Evolutionary conservation across 78 protist genomes (phyloP).

Genomic region (Diacronema lutheri): DNA sequence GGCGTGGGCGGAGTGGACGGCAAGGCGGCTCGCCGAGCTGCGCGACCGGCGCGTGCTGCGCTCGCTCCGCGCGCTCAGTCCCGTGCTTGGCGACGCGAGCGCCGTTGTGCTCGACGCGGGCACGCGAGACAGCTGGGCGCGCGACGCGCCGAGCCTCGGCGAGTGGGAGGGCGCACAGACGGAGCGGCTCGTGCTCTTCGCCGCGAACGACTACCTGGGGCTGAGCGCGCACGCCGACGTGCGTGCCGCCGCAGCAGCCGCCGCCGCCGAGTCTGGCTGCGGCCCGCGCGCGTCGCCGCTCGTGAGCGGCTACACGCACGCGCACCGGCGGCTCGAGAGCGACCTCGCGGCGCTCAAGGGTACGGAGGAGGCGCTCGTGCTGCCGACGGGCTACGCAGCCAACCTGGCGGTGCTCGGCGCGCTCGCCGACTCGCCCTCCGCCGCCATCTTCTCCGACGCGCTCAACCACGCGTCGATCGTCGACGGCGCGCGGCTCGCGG

Average conservation of each 20-base stretch:
- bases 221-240: constrained; percentile 5
- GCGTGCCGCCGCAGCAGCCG: not conserved
- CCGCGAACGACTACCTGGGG: constrained; percentile 27
- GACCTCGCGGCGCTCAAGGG: constrained; percentile 4
- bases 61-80: not conserved
- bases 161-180: not conserved
- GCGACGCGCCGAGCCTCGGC: not conserved
- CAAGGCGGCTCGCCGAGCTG: no score
- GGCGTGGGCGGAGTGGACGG: no score
- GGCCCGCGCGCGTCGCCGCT: constrained; percentile 34
- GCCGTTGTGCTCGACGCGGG: not conserved
- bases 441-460: constrained; percentile 34
- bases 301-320: not conserved
- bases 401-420: not conserved
- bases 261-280: not conserved
- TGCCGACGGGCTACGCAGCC: constrained; percentile 33
- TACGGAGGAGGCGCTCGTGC: not conserved
- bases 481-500: constrained; percentile 28
- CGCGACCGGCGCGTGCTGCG: no score
- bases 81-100: not conserved
- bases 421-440: not conserved
- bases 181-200: not conserved
- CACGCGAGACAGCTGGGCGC: not conserved
- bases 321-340: not conserved
- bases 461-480: constrained; percentile 39